A percentile compares a stretch with the other conserved stretches of the same genome.
Evolutionary conservation across 106 monocot species (phyloP).

Genomic region (Hemerocallis citrina): DNA sequence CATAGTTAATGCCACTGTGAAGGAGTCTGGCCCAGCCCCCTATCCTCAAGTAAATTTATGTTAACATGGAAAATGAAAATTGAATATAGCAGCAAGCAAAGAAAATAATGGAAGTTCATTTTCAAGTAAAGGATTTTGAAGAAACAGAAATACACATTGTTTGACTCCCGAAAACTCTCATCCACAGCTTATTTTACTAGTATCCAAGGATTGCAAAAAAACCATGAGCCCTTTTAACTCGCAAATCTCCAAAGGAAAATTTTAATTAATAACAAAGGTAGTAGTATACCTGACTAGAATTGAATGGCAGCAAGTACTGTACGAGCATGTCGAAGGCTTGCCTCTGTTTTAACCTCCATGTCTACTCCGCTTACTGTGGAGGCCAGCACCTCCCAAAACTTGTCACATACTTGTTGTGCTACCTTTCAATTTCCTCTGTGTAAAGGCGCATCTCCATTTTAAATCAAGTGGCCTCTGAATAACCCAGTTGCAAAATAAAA

Average conservation of each 20-base stretch:
- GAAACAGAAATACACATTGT: too few species aligned
- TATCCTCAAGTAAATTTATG: too few species aligned
- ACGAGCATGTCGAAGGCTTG: slow-evolving; percentile 74
- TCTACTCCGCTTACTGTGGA: slow-evolving; percentile 78
- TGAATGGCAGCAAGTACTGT: slow-evolving; percentile 90
- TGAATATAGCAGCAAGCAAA: too few species aligned
- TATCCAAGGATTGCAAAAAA: too few species aligned
- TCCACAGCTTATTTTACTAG: too few species aligned
- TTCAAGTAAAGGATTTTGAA: too few species aligned
- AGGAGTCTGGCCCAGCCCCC: too few species aligned
- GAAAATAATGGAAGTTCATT: too few species aligned
- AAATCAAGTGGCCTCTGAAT: neutral
- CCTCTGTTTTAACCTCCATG: slow-evolving; percentile 84
- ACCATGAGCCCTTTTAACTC: too few species aligned
- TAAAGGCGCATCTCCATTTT: neutral
- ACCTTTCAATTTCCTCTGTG: slow-evolving; percentile 74
- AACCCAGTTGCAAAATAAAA: neutral
- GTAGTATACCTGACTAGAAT: slow-evolving; percentile 55
- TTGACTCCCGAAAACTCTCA: too few species aligned
- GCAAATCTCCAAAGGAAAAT: neutral
- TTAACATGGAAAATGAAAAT: too few species aligned
- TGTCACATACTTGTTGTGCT: slow-evolving; percentile 74
- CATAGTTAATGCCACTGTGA: too few species aligned
- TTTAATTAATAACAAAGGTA: neutral
- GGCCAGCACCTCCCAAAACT: slow-evolving; percentile 65